Conservation (phyloP, 306 rosid species). For the Pyrus pyrifolia region DNA sequence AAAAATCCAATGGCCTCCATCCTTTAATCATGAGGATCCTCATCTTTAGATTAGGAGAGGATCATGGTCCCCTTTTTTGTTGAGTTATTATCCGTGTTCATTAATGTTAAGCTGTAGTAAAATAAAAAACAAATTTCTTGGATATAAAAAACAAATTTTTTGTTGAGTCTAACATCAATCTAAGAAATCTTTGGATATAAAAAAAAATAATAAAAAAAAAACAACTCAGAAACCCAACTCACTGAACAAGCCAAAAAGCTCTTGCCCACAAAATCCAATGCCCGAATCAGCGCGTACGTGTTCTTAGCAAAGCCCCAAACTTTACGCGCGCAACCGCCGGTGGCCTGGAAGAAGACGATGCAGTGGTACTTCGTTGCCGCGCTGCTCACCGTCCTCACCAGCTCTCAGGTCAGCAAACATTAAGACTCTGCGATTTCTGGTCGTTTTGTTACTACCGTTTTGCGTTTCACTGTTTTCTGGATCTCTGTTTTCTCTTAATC, state of each 20-base stretch:
- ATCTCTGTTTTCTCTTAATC: background rate
- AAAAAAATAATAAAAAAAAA: too few relatives aligned
- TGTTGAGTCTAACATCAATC: too few relatives aligned
- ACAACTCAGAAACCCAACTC: too few relatives aligned
- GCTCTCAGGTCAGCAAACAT: slow-evolving; percentile 46
- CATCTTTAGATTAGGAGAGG: too few relatives aligned
- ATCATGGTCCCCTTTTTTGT: too few relatives aligned
- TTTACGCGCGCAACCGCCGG: background rate
- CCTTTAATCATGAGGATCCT: too few relatives aligned
- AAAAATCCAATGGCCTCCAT: too few relatives aligned
- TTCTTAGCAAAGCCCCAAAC: background rate
- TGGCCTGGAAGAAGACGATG: slow-evolving; percentile 25
- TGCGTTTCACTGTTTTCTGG: background rate
- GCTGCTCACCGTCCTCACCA: slow-evolving; percentile 55
- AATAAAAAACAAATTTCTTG: too few relatives aligned
- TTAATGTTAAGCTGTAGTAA: too few relatives aligned
- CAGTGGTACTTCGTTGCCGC: slow-evolving; percentile 61
- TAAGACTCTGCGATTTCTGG: background rate
- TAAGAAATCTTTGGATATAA: too few relatives aligned
- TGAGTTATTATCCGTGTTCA: too few relatives aligned
- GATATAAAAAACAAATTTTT: too few relatives aligned
- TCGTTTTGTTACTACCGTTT: background rate
- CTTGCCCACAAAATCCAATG: background rate
- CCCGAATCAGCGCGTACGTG: background rate
- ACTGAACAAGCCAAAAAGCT: background rate